A percentile compares a stretch with the other conserved stretches of the same genome.
Evolutionary conservation across 2,329 filamentous ascomycete genomes (phyloP).

Genomic region (Fusarium avenaceum): DNA sequence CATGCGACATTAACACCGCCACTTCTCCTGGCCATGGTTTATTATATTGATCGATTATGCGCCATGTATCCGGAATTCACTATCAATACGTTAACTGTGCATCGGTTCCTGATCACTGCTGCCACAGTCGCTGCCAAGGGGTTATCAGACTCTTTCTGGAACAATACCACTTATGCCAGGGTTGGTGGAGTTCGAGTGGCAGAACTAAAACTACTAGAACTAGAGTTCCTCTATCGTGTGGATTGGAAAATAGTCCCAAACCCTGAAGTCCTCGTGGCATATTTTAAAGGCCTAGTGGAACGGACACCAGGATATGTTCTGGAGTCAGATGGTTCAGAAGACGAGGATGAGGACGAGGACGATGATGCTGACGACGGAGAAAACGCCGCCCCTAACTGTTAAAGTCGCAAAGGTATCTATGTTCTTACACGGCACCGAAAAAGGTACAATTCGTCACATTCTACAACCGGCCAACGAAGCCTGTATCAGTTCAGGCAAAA

Average conservation of each 20-base stretch:
- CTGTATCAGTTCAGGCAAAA: not conserved
- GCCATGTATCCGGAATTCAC: conserved; percentile 94
- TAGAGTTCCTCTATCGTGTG: conserved; percentile 92
- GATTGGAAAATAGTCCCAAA: conserved; percentile 98
- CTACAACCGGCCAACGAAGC: not conserved
- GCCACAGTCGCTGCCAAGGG: conserved; percentile 97
- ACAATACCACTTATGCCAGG: conserved; percentile 94
- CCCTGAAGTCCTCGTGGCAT: conserved; percentile 91
- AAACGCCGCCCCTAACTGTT: conserved; percentile 22
- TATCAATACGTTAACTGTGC: conserved; percentile 94
- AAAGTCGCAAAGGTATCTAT: conserved; percentile 20
- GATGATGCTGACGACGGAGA: conserved; percentile 44
- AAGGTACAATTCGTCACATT: conserved; percentile 5
- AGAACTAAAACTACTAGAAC: conserved; percentile 89
- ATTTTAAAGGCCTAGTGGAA: conserved; percentile 88
- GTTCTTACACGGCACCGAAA: conserved; percentile 9
- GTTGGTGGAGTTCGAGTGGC: conserved; percentile 92
- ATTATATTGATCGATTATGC: conserved; percentile 96
- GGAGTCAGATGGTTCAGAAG: conserved; percentile 56
- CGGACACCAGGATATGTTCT: conserved; percentile 69
- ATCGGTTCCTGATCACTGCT: conserved; percentile 95
- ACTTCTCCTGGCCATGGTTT: conserved; percentile 97
- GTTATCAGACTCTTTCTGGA: conserved; percentile 97
- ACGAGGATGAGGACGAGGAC: conserved; percentile 42
- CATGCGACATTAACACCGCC: conserved; percentile 95